phyloP scores from a whole-genome alignment of 805 yeast species.

The Saccharomyces mikatae region DNA sequence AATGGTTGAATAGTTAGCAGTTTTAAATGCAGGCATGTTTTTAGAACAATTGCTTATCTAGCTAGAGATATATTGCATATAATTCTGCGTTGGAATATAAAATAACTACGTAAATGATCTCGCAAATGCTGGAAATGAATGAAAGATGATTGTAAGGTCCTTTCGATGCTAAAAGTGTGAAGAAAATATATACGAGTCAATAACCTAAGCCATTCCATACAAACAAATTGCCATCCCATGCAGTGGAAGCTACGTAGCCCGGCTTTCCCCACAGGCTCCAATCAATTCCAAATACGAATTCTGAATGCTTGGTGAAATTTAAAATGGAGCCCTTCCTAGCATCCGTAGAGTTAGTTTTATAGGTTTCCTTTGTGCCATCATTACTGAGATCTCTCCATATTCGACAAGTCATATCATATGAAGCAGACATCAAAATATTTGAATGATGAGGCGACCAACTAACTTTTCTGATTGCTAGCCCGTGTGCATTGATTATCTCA shows the following conservation, averaged over 20 bases:
- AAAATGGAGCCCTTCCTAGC: slow-evolving; percentile 46
- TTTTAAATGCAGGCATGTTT: background rate
- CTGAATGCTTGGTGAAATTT: slow-evolving; percentile 64
- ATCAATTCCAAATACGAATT: slow-evolving; percentile 88
- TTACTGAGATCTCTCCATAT: slow-evolving; percentile 75
- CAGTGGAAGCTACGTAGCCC: slow-evolving; percentile 90
- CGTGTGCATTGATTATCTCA: slow-evolving; percentile 71
- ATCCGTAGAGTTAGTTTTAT: slow-evolving; percentile 38
- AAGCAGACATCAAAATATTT: slow-evolving; percentile 60
- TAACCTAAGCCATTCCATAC: slow-evolving; percentile 60
- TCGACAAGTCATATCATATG: slow-evolving; percentile 88
- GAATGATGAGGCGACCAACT: slow-evolving; percentile 86
- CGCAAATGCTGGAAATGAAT: background rate
- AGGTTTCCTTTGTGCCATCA: slow-evolving; percentile 41
- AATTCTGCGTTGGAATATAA: background rate
- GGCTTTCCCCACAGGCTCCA: slow-evolving; percentile 96
- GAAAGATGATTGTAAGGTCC: background rate
- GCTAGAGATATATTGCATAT: background rate
- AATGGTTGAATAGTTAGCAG: too few species aligned
- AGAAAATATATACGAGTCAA: background rate
- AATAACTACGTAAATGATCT: background rate
- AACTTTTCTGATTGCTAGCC: slow-evolving; percentile 75
- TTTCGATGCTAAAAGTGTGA: background rate
- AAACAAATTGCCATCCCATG: slow-evolving; percentile 94
- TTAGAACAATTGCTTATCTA: background rate